phyloP scores from a whole-genome alignment of 2,329 filamentous ascomycete genomes.

The Chrysosphaeria jannelii region DNA sequence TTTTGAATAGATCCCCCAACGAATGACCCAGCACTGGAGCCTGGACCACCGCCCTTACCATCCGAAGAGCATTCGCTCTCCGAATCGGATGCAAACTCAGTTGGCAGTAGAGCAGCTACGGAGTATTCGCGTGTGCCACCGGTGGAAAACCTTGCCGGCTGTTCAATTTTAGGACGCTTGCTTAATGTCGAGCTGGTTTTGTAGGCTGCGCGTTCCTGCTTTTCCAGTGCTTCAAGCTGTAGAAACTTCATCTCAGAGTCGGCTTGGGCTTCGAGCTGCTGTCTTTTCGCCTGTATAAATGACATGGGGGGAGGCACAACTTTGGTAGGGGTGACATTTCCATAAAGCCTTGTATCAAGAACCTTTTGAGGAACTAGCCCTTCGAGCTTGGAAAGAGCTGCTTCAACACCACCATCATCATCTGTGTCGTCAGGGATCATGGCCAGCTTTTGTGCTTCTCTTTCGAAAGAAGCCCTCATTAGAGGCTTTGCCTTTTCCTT shows the following conservation, averaged over 20 bases:
- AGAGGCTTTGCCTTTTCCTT: slow-evolving; percentile 27
- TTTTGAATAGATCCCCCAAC: no score
- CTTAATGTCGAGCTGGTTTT: slow-evolving; percentile 14
- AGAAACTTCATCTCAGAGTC: no score
- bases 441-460: slow-evolving; percentile 60
- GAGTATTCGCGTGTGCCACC: no score
- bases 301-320: slow-evolving; percentile 6
- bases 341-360: no score
- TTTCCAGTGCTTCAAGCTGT: no score
- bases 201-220: slow-evolving; percentile 8
- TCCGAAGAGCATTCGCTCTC: no score
- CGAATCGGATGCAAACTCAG: no score
- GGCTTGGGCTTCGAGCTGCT: not conserved
- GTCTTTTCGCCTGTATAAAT: not conserved
- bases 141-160: no score
- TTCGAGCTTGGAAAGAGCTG: slow-evolving; percentile 75
- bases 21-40: no score
- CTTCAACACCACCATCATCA: slow-evolving; percentile 68
- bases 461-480: slow-evolving; percentile 56
- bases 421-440: slow-evolving; percentile 57
- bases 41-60: no score
- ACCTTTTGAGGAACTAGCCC: slow-evolving; percentile 44
- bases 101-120: no score
- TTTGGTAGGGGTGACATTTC: slow-evolving; percentile 11
- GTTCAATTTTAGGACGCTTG: no score